These are phyloP conservation scores for Leishmania arabica DNA, from an alignment of 208 protist species.

Conservation along the genomic window DNA sequence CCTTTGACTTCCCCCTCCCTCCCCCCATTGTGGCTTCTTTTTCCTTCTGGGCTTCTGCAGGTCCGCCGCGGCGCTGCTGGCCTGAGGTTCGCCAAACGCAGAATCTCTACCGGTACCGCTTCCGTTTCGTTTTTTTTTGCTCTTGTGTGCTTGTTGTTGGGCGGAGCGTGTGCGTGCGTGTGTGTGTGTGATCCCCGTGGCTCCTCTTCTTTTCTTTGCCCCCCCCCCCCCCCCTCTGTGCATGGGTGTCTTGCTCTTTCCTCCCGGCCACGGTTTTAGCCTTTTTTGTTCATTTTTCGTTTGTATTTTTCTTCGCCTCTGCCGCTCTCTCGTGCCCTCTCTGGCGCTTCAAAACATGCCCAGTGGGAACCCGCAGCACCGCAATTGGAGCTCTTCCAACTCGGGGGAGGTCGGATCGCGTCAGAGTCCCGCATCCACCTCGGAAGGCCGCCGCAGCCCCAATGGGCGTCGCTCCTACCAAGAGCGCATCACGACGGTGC, in stretches of 20 bases:
- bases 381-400: conserved; percentile 38
- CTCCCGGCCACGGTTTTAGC: not conserved
- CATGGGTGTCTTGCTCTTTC: not conserved
- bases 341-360: conserved; percentile 13
- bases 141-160: not conserved
- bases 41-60: not conserved
- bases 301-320: not conserved
- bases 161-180: not conserved
- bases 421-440: conserved; percentile 28
- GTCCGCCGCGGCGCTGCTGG: not conserved
- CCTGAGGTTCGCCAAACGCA: not conserved
- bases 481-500: conserved; percentile 63
- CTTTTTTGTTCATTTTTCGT: not conserved
- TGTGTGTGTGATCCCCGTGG: not conserved
- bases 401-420: conserved; percentile 27
- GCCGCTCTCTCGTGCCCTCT: not conserved
- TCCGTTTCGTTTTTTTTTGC: not conserved
- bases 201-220: not conserved
- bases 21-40: not conserved
- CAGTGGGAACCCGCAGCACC: conserved; percentile 19
- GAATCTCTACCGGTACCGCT: not conserved
- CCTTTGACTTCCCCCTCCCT: not conserved
- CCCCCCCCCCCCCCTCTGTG: not conserved
- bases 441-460: conserved; percentile 47
- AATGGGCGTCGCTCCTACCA: conserved; percentile 47